phyloP scores from a whole-genome alignment of 1,284 basidiomycete species.

The Ganoderma meredithae region DNA sequence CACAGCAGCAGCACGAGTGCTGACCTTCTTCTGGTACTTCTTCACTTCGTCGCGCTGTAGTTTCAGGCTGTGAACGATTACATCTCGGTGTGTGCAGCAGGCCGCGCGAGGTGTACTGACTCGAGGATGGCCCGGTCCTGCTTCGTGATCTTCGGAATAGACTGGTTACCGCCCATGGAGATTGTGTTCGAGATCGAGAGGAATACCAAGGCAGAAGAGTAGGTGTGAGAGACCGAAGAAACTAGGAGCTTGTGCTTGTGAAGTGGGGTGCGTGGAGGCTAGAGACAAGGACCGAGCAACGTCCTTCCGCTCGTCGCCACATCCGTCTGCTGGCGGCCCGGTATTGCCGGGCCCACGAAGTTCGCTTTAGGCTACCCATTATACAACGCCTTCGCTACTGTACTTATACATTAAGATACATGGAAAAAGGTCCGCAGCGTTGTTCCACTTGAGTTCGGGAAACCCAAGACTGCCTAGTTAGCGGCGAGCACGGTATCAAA shows the following conservation, averaged over 20 bases:
- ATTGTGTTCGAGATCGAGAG: slow-evolving; percentile 4
- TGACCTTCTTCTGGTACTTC: slow-evolving; percentile 94
- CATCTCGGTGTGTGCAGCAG: slow-evolving; percentile 21
- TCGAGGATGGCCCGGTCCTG: slow-evolving; percentile 96
- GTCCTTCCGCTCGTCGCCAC: background rate
- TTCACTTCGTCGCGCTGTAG: slow-evolving; percentile 94
- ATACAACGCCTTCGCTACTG: background rate
- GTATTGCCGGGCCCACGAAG: background rate
- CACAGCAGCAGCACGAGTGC: slow-evolving; percentile 28
- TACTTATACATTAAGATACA: background rate
- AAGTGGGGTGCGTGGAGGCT: background rate
- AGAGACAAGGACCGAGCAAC: background rate
- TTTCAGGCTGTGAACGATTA: slow-evolving; percentile 72
- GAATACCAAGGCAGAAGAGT: slow-evolving; percentile 1
- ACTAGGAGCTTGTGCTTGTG: background rate
- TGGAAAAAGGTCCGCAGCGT: background rate
- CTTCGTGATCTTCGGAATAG: slow-evolving; percentile 87
- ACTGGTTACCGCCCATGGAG: slow-evolving; percentile 77
- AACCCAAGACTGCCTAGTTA: background rate
- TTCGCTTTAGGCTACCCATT: background rate
- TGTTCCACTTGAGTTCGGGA: background rate
- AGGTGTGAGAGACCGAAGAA: background rate
- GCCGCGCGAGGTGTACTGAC: slow-evolving; percentile 56
- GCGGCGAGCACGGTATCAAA: background rate
- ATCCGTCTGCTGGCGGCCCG: background rate